Evolutionary conservation across 352 stramenopile species (phyloP).

Genomic region (Phytophthora pisi): DNA sequence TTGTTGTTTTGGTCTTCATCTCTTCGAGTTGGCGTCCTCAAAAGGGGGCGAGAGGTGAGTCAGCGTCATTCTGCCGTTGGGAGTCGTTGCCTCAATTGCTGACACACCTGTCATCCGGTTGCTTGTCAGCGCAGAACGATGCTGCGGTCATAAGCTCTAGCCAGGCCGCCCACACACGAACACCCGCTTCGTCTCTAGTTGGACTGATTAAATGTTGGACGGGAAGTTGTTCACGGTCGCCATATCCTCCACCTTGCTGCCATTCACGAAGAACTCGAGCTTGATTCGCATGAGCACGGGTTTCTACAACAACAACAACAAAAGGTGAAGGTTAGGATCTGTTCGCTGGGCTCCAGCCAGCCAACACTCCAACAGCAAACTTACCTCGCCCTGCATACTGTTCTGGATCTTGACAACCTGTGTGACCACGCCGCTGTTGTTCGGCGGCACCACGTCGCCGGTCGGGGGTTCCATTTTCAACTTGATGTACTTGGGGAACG

Average conservation of each 20-base stretch:
- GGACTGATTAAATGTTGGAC: slow-evolving; percentile 56
- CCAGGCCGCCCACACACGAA: slow-evolving; percentile 9
- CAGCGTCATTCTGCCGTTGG: neutral
- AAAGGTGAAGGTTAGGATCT: slow-evolving; percentile 11
- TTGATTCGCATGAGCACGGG: slow-evolving; percentile 87
- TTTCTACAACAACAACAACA: slow-evolving; percentile 62
- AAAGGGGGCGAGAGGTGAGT: slow-evolving; percentile 9
- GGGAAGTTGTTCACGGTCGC: slow-evolving; percentile 80
- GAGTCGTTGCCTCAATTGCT: slow-evolving; percentile 4
- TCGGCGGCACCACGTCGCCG: slow-evolving; percentile 89
- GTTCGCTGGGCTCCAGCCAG: neutral
- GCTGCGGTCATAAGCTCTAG: slow-evolving; percentile 20
- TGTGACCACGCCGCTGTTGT: slow-evolving; percentile 83
- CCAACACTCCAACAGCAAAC: neutral
- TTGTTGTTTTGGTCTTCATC: slow-evolving; percentile 33
- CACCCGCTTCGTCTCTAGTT: slow-evolving; percentile 22
- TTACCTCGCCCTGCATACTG: slow-evolving; percentile 91
- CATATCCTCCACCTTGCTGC: slow-evolving; percentile 88
- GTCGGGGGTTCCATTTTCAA: slow-evolving; percentile 98
- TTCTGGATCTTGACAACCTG: slow-evolving; percentile 98
- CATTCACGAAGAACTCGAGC: slow-evolving; percentile 85
- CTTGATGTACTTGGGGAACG: slow-evolving; percentile 98
- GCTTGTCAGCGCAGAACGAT: slow-evolving; percentile 20
- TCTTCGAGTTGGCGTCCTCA: slow-evolving; percentile 13
- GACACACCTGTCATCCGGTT: slow-evolving; percentile 10